Evolutionary conservation across 1,284 basidiomycete species (phyloP).

Genomic region (Cyathus olla): DNA sequence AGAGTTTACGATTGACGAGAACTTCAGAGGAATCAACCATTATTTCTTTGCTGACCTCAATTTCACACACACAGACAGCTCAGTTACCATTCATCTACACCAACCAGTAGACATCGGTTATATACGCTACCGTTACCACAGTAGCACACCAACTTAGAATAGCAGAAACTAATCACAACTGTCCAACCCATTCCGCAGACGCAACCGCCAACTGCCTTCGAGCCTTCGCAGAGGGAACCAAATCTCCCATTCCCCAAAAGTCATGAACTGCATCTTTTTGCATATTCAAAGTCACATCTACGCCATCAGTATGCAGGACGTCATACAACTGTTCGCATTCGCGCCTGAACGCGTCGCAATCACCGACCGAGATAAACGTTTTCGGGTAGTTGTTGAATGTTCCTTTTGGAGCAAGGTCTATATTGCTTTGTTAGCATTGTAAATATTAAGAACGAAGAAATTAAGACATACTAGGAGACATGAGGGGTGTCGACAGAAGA

Average conservation of each 20-base stretch:
- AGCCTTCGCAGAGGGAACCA: background rate
- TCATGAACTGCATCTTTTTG: slow-evolving; percentile 31
- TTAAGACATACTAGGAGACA: background rate
- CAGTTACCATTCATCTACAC: no score
- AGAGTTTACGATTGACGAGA: no score
- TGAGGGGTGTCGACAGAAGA: background rate
- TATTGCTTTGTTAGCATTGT: background rate
- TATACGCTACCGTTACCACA: no score
- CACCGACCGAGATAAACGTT: slow-evolving; percentile 24
- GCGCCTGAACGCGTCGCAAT: slow-evolving; percentile 17
- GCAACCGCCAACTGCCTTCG: background rate
- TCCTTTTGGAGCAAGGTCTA: slow-evolving; percentile 19
- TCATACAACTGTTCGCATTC: background rate
- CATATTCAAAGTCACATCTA: slow-evolving; percentile 24
- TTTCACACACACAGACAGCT: no score
- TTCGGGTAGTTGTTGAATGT: slow-evolving; percentile 21
- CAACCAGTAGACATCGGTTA: no score
- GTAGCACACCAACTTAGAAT: no score
- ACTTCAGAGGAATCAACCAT: no score
- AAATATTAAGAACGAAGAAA: background rate
- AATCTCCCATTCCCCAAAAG: slow-evolving; percentile 7
- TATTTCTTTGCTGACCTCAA: no score
- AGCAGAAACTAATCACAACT: no score
- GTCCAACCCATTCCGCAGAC: background rate
- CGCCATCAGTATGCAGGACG: slow-evolving; percentile 11